Base-by-base conservation (phyloP, 352 stramenopile species). In the Nothophytophthora sp. region DNA sequence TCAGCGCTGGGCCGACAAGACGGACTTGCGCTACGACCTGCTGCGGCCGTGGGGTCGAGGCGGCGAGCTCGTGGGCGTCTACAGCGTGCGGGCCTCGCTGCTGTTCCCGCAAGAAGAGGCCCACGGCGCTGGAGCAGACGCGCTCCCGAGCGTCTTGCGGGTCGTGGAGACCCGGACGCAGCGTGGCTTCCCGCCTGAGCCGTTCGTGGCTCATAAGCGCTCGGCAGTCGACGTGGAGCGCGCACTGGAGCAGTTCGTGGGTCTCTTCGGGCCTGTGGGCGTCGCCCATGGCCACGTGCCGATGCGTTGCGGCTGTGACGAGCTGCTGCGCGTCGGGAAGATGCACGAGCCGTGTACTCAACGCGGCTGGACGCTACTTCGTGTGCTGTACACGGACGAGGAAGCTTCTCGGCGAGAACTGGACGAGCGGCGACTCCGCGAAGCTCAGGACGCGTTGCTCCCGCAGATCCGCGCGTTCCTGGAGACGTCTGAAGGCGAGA, bases 1-100 rank as follows among this genome's bases (percentile, higher is more conserved):
- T 23, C 87, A 92, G 49, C 69, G 65, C 19, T 92, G 81, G 81
- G 73, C 73, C 12, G 81, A 92, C 50, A 92, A 92, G 44, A 74
- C 82, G 1, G 79, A 89, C 28, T 76, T 92, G 27, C 64, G 81
- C 0, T 92, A 72, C 61, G 79, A 92, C 46, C 56, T 76, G 29
- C 50, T 67, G 35, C 69, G 81, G 7, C 81, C 81, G n/a, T 92
- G 81, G 81, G 81, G 81, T 0, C 67, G 73, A 16, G 30, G 62
- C 6, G 76, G 67, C 3, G 77, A 92, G 48, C 38, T 56, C 1
- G 70, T 81, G 1, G 63, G 50, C 1, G 76, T 88, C 11, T 90
- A 70, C 30, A 73, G 69, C 35, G 32, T 92, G 20, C 54, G 55
- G 25, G 72, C 72, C 0, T 50, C 61, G 4, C 44, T 82, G 22